A percentile compares a stretch with the other conserved stretches of the same genome.
phyloP scores from a whole-genome alignment of 345 rosid species.

The Mangifera indica region DNA sequence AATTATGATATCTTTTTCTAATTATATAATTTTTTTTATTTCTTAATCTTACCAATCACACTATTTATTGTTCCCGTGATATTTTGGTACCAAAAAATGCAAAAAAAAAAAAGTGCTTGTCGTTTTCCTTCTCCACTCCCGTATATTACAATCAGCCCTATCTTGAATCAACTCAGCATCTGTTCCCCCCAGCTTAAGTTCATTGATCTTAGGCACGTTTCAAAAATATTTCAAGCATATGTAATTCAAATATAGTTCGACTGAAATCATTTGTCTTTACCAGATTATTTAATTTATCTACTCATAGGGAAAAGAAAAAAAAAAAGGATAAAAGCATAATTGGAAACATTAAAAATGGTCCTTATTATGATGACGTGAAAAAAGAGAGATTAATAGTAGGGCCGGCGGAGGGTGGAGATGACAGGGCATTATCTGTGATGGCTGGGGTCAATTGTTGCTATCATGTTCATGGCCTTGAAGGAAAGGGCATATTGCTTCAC shows the following conservation, averaged over 20 bases:
- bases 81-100: slow-evolving; percentile 17
- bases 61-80: slow-evolving; percentile 40
- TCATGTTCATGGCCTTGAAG: slow-evolving; percentile 22
- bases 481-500: slow-evolving; percentile 21
- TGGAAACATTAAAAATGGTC: background rate
- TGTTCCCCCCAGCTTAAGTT: too few species aligned
- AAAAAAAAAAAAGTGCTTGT: background rate
- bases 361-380: background rate
- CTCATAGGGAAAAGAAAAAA: too few species aligned
- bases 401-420: slow-evolving; percentile 1
- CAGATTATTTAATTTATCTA: too few species aligned
- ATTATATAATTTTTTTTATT: background rate
- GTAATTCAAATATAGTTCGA: background rate
- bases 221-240: too few species aligned
- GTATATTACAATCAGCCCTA: too few species aligned
- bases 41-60: slow-evolving; percentile 12
- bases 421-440: slow-evolving; percentile 14
- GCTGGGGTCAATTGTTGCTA: slow-evolving; percentile 28
- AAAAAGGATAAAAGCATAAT: too few species aligned
- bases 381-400: slow-evolving; percentile 3
- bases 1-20: slow-evolving; percentile 11
- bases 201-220: too few species aligned
- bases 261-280: too few species aligned
- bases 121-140: too few species aligned
- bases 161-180: too few species aligned